These are phyloP conservation scores for Diatrype stigma DNA, from an alignment of 2,329 filamentous ascomycete genomes.

Conservation along the genomic window DNA sequence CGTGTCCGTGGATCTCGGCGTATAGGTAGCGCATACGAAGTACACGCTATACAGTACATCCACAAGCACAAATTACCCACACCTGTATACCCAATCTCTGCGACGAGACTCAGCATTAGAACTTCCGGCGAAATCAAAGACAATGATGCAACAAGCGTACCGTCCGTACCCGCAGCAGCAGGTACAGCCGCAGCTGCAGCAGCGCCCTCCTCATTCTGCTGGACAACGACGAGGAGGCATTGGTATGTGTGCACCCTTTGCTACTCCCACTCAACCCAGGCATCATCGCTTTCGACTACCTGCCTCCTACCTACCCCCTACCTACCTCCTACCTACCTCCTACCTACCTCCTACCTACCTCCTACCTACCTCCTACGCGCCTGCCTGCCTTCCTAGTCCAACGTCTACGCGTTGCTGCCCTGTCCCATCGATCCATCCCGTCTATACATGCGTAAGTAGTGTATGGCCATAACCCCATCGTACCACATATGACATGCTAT, in stretches of 20 bases:
- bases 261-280: neutral
- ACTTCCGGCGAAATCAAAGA: neutral
- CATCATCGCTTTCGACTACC: slow-evolving; percentile 4
- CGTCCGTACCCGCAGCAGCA: slow-evolving; percentile 46
- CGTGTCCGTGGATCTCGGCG: too few relatives aligned
- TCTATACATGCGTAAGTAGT: neutral
- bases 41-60: too few relatives aligned
- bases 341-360: neutral
- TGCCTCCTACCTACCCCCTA: neutral
- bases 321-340: neutral
- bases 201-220: slow-evolving; percentile 44
- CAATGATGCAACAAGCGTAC: slow-evolving; percentile 51
- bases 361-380: too few relatives aligned
- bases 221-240: slow-evolving; percentile 50
- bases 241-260: slow-evolving; percentile 34
- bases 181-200: slow-evolving; percentile 30
- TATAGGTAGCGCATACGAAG: too few relatives aligned
- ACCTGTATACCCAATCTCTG: too few relatives aligned
- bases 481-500: too few relatives aligned
- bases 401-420: too few relatives aligned
- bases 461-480: neutral
- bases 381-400: too few relatives aligned
- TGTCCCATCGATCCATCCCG: neutral
- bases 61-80: neutral
- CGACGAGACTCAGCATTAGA: neutral